Base-by-base conservation (phyloP, 2,329 filamentous ascomycete genomes). In the Neofusicoccum kwambonambiense region DNA sequence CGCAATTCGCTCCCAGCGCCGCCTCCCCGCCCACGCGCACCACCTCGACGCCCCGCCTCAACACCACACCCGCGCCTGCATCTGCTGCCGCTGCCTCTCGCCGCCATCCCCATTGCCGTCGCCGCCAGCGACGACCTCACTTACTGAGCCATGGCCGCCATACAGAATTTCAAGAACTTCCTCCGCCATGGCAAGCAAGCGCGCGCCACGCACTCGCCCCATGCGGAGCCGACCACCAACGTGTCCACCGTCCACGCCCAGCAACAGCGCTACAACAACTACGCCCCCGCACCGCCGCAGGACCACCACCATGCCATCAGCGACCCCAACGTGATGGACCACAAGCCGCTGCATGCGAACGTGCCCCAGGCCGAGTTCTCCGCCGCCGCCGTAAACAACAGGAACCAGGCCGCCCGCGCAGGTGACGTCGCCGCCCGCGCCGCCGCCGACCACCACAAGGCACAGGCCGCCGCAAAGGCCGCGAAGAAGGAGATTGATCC, bases 161-260 rank as follows among this genome's bases (percentile, higher is more conserved):
- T 97, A 82, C 94, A 97, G 82, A 95, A 95, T 77, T 87, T 97
- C 73, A 97, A 98, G 82, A 97, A 97, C 80, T 96, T 98, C 80
- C 95, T 98, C 80, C 91, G 94, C 70, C 94, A 97, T 84, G 94
- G 94, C 80, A 97, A 97, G 83, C 93, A 97, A 84, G 94, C 93
- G 71, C 90, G 92, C 70, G 84, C 83, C 69, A 84, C 86, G 70
- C 84, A 87, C 64, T 82, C 83, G 65, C 81, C 78, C 50, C 85
- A 85, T 72, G 86, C 82, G 66, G 86, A 87, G 75, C 83, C 85
- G 70, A 89, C 84, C 70, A 88, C 86, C 67, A 84, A 86, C 72
- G 82, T 89, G 68, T 87, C 87, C 62, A 81, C 84, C 65, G 83
- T 90, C 66, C 86, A 90, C 76, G 88, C 87, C 65, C 69, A 74